Evolutionary conservation across 2,329 filamentous ascomycete species (phyloP).

Genomic region (Sporothrix mexicana): DNA sequence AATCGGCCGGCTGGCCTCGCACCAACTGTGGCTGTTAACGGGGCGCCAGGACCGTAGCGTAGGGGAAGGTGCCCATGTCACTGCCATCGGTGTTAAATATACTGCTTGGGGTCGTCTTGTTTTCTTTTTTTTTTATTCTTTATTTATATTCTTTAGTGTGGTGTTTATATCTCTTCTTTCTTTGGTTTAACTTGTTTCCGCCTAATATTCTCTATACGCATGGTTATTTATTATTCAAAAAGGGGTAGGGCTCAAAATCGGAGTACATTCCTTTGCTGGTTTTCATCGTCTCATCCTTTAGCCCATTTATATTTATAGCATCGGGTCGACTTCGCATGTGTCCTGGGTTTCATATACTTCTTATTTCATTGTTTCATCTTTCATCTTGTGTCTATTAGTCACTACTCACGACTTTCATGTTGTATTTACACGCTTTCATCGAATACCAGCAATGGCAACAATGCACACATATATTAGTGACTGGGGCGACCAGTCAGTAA

Average conservation of each 20-base stretch:
- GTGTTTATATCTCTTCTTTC: not conserved
- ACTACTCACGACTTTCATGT: not conserved
- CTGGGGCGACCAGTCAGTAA: not conserved
- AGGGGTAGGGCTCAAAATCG: not conserved
- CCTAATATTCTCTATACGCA: not conserved
- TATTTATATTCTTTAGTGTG: constrained; percentile 6
- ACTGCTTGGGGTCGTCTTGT: not conserved
- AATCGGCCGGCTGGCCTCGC: not conserved
- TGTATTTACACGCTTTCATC: not conserved
- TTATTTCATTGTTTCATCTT: not conserved
- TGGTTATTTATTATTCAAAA: constrained; percentile 5
- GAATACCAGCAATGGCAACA: constrained; percentile 14
- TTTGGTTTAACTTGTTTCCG: constrained; percentile 7
- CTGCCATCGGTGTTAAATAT: not conserved
- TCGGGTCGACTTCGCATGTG: not conserved
- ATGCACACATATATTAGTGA: not conserved
- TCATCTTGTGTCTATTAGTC: not conserved
- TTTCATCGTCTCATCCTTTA: constrained; percentile 22
- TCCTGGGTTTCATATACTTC: not conserved
- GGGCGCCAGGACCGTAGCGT: constrained; percentile 4
- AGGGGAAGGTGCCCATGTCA: too few species aligned
- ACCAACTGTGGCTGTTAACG: not conserved
- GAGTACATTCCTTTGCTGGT: not conserved
- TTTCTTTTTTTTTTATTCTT: not conserved
- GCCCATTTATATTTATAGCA: not conserved